phyloP scores from a whole-genome alignment of 805 yeast genomes.

The Hemisphaericaspora nanyangensis region DNA sequence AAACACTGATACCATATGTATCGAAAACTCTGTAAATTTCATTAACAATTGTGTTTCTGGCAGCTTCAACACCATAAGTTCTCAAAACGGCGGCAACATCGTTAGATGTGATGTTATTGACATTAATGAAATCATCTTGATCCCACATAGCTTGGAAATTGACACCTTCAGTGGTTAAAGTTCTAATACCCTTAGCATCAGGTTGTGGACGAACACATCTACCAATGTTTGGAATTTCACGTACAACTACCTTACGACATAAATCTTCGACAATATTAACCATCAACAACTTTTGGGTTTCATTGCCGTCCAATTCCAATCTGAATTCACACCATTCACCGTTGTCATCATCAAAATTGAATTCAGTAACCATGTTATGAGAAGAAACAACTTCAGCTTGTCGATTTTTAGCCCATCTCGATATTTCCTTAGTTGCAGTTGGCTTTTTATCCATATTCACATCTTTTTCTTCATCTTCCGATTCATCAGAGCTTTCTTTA shows the following conservation, averaged over 20 bases:
- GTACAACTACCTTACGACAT: constrained; percentile 84
- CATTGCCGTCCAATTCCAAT: constrained; percentile 69
- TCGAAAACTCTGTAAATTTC: constrained; percentile 95
- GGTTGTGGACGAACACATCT: constrained; percentile 84
- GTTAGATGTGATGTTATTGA: constrained; percentile 84
- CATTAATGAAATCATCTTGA: constrained; percentile 87
- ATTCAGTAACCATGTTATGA: constrained; percentile 70
- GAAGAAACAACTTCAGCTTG: constrained; percentile 75
- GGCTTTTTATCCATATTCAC: constrained; percentile 23
- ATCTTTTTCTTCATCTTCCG: constrained; percentile 28
- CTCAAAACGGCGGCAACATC: constrained; percentile 86
- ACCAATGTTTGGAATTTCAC: constrained; percentile 88
- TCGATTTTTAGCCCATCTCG: constrained; percentile 73
- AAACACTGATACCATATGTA: constrained; percentile 91
- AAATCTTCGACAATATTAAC: constrained; percentile 92
- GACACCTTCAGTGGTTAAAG: constrained; percentile 94
- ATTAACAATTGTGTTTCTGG: constrained; percentile 92
- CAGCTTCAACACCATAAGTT: constrained; percentile 98
- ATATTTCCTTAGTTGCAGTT: constrained; percentile 26
- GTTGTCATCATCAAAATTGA: constrained; percentile 81
- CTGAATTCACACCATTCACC: constrained; percentile 95
- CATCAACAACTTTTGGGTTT: constrained; percentile 91
- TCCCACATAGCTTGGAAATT: constrained; percentile 98
- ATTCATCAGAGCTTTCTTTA: constrained; percentile 26
- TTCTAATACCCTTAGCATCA: constrained; percentile 52